Evolutionary conservation across 2,329 filamentous ascomycete species (phyloP).

Genomic region (Neurospora crassa): DNA sequence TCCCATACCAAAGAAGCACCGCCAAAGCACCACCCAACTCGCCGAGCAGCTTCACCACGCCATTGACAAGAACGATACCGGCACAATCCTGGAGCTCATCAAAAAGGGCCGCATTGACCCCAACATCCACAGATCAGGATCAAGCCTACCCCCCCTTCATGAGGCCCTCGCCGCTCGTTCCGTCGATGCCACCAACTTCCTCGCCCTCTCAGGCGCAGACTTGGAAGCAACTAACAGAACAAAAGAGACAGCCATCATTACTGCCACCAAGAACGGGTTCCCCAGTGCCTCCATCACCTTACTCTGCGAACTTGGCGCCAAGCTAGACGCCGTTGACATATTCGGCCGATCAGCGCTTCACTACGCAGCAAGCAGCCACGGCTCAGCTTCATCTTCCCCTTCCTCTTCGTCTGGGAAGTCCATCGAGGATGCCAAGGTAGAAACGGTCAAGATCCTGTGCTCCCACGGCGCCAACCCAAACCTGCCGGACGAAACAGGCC

Average conservation of each 20-base stretch:
- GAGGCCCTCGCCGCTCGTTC: conserved; percentile 14
- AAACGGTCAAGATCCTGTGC: conserved; percentile 13
- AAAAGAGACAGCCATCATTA: conserved; percentile 15
- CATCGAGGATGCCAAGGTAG: conserved; percentile 10
- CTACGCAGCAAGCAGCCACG: conserved; percentile 17
- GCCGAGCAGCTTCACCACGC: conserved; percentile 17
- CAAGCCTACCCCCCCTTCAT: conserved; percentile 13
- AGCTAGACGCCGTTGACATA: conserved; percentile 13
- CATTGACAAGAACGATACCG: conserved; percentile 15
- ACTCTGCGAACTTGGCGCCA: conserved; percentile 18
- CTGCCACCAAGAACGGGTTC: conserved; percentile 11
- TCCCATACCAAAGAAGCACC: not conserved
- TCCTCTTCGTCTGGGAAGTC: conserved; percentile 9
- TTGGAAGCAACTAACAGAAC: conserved; percentile 12
- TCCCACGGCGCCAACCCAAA: conserved; percentile 13
- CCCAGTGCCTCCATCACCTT: conserved; percentile 15
- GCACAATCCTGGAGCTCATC: conserved; percentile 15
- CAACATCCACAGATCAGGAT: conserved; percentile 10
- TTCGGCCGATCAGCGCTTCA: conserved; percentile 17
- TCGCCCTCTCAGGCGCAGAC: conserved; percentile 16
- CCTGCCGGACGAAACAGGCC: conserved; percentile 10
- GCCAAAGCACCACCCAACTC: conserved; percentile 7
- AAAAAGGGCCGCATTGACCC: conserved; percentile 14
- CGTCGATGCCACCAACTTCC: conserved; percentile 13
- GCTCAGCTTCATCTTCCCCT: conserved; percentile 12